phyloP scores from a whole-genome alignment of 169 alveolate species.

The Neospora caninum region DNA sequence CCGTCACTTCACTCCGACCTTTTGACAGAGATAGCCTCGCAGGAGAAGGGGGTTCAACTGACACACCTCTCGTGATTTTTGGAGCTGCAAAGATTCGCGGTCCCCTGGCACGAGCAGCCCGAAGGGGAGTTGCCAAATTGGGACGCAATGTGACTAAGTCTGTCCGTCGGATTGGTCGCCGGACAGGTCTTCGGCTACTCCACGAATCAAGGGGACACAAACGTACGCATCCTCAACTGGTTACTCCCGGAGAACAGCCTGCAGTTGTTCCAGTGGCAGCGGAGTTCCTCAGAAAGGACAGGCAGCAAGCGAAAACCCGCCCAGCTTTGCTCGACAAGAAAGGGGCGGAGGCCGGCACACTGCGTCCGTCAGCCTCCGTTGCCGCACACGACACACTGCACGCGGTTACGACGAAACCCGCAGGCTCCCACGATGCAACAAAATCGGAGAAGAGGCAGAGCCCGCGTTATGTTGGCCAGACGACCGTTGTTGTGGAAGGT shows the following conservation, averaged over 20 bases:
- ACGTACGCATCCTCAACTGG: not conserved
- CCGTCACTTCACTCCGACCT: not conserved
- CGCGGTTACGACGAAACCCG: not conserved
- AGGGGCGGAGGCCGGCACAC: not conserved
- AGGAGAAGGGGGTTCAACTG: not conserved
- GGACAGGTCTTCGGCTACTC: constrained; percentile 1
- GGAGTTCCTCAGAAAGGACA: not conserved
- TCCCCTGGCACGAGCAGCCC: constrained; percentile 26
- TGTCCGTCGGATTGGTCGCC: constrained; percentile 22
- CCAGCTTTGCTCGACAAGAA: not conserved
- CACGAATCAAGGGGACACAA: not conserved
- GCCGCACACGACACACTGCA: not conserved
- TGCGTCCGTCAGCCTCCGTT: not conserved
- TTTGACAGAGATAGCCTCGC: constrained; percentile 3
- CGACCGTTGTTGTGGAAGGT: not conserved
- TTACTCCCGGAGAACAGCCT: not conserved
- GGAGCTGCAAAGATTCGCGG: constrained; percentile 2
- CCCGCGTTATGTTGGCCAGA: constrained; percentile 19
- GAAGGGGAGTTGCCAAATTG: not conserved
- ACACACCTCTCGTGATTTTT: not conserved
- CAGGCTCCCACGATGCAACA: not conserved
- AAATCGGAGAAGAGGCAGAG: not conserved
- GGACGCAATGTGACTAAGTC: constrained; percentile 15
- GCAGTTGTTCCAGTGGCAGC: not conserved
- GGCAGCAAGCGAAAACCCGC: not conserved